Base-by-base conservation (phyloP, 768 basidiomycete genomes). In the Coprinellus micaceus region DNA sequence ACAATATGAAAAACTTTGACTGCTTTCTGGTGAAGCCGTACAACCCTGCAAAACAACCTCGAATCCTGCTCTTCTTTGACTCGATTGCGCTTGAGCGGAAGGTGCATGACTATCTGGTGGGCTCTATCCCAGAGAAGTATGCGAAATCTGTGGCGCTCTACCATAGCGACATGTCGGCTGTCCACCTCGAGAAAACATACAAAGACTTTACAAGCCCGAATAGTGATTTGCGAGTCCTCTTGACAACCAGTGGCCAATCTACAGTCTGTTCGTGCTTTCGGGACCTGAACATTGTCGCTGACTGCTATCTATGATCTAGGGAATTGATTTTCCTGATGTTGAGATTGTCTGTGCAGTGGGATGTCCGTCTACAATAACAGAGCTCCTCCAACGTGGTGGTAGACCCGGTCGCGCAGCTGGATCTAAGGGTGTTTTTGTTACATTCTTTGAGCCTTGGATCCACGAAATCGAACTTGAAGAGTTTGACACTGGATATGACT, bases 1-100 rank as follows among this genome's bases (percentile, higher is more conserved):
- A 63, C 2, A 60, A 67, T 10, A 46, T 60, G 3, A 51, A 40
- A 1, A 72, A 71, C 55, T 66, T 66, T 2, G 48, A 62, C 4
- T 69, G 64, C 37, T 63, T 70, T 33, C 45, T 71, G 19, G 46
- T 26, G 4, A 12, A 33, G 1, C 64, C 63, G 0, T 64, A 57
- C 22, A 22, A 60, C 29, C 24, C 51, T 1, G 24, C 17, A 12
- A 46, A n/a, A 3, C 65, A 67, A 30, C 60, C 63, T 1, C 59
- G 58, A 5, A 53, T 66, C 24, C 61, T 67, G 3, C 57, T 67
- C 25, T 56, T 58, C 43, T 49, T 59, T 11, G 59, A 62, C 25
- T 24, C 61, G 17, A 60, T 53, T 12, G 24, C 46, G 0, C 54
- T 60, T 6, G 22, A 50, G 1, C 4, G 24, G 2, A 45, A 39